phyloP scores from a whole-genome alignment of 1,284 basidiomycete species.

The Papiliotrema fonsecae region DNA sequence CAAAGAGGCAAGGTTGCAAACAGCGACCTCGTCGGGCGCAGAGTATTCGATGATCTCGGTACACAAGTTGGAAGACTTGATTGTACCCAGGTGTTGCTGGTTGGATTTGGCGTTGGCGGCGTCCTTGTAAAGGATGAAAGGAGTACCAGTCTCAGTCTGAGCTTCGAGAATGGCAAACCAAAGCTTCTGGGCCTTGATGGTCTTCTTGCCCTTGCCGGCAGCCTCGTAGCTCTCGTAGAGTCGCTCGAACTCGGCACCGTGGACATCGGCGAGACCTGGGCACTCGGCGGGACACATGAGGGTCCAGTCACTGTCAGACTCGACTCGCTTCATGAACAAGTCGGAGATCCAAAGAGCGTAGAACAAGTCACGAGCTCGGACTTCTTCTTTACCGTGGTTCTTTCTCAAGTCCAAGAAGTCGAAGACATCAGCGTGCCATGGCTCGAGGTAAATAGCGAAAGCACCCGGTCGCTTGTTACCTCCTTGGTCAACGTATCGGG shows the following conservation, averaged over 20 bases:
- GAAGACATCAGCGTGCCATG: slow-evolving; percentile 97
- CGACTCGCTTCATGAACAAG: slow-evolving; percentile 96
- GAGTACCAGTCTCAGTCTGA: slow-evolving; percentile 96
- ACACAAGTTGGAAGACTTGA: slow-evolving; percentile 99
- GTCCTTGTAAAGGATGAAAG: slow-evolving; percentile 99
- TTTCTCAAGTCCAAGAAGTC: slow-evolving; percentile 98
- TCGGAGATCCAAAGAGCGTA: slow-evolving; percentile 98
- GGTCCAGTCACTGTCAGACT: slow-evolving; percentile 83
- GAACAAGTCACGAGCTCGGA: slow-evolving; percentile 94
- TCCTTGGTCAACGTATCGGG: slow-evolving; percentile 98
- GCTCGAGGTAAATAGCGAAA: slow-evolving; percentile 95
- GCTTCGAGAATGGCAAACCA: slow-evolving; percentile 98
- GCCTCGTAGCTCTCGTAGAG: slow-evolving; percentile 87
- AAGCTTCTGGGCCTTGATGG: slow-evolving; percentile 92
- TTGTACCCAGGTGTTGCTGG: slow-evolving; percentile 97
- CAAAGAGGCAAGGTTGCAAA: slow-evolving; percentile 97
- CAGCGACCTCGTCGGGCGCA: slow-evolving; percentile 94
- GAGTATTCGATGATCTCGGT: slow-evolving; percentile 99
- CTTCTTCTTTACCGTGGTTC: slow-evolving; percentile 99
- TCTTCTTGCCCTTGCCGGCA: slow-evolving; percentile 80
- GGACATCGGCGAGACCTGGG: slow-evolving; percentile 82
- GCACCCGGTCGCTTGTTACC: slow-evolving; percentile 99
- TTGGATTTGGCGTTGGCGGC: slow-evolving; percentile 89
- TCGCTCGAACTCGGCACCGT: slow-evolving; percentile 85
- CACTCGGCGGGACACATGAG: slow-evolving; percentile 98